phyloP scores from a whole-genome alignment of 225 moss, liverwort and hornwort species.

The Bryoerythrophyllum caledonicum region DNA sequence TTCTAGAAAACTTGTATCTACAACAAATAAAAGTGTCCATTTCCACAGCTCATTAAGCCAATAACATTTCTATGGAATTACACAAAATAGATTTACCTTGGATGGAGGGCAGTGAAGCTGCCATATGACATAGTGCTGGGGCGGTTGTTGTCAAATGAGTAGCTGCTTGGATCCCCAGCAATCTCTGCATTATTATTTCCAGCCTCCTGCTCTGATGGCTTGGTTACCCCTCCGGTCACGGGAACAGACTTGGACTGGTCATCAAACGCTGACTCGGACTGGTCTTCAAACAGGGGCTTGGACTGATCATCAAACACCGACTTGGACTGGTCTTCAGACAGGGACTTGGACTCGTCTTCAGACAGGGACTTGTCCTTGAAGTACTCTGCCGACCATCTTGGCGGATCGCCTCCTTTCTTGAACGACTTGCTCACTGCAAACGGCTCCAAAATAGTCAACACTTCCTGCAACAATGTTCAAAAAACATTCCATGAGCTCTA shows the following conservation, averaged over 20 bases:
- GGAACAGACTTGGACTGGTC: slow-evolving; percentile 11
- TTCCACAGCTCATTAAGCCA: not conserved
- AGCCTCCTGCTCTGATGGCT: slow-evolving; percentile 10
- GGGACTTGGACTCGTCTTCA: not conserved
- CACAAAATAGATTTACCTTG: slow-evolving; percentile 26
- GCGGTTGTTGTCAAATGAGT: slow-evolving; percentile 28
- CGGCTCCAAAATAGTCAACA: slow-evolving; percentile 43
- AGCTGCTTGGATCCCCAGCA: slow-evolving; percentile 21
- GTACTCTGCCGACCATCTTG: slow-evolving; percentile 23
- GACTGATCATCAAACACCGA: not conserved
- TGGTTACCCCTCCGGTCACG: not conserved
- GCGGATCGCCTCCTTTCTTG: slow-evolving; percentile 24
- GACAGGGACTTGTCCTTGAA: slow-evolving; percentile 17
- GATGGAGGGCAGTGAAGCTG: slow-evolving; percentile 41
- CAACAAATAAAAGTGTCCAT: not conserved
- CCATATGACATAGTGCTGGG: slow-evolving; percentile 31
- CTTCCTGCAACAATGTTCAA: slow-evolving; percentile 31
- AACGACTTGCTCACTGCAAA: slow-evolving; percentile 31
- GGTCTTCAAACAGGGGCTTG: slow-evolving; percentile 21
- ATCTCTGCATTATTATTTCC: not conserved
- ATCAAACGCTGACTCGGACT: too few relatives aligned
- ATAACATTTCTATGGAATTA: not conserved
- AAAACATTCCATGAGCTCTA: too few relatives aligned
- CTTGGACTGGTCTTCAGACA: slow-evolving; percentile 8
- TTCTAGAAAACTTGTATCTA: not conserved